Percentiles rank a stretch among this genome's conserved stretches.
These are phyloP conservation scores for Bipolaris bicolor DNA, from an alignment of 2,329 filamentous ascomycete genomes.

Conservation along the genomic window DNA sequence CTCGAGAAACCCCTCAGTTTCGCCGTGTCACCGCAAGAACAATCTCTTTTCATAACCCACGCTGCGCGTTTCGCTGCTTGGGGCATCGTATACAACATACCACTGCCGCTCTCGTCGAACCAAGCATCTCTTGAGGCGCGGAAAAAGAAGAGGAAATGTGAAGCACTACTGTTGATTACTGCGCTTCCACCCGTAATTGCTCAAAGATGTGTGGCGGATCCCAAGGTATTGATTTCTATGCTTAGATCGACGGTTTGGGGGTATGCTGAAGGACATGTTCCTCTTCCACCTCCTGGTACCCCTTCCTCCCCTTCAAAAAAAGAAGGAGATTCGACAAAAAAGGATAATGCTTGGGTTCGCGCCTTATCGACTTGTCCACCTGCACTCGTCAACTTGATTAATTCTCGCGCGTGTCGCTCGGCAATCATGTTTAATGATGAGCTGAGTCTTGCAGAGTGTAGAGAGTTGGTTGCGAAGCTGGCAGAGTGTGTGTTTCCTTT, in stretches of 20 bases:
- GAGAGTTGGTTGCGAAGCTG: conserved; percentile 62
- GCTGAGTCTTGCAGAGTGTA: conserved; percentile 65
- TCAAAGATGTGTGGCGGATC: conserved; percentile 76
- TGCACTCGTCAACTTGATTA: conserved; percentile 76
- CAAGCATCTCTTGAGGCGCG: not conserved
- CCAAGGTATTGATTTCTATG: conserved; percentile 73
- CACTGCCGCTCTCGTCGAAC: conserved; percentile 31
- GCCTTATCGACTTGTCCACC: conserved; percentile 73
- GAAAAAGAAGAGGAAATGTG: conserved; percentile 14
- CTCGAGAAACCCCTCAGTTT: conserved; percentile 66
- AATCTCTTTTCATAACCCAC: conserved; percentile 61
- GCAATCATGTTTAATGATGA: conserved; percentile 87
- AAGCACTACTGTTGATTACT: conserved; percentile 55
- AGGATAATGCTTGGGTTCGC: conserved; percentile 59
- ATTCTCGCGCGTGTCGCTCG: conserved; percentile 77
- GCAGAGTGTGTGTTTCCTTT: conserved; percentile 74
- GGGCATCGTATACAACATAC: conserved; percentile 71
- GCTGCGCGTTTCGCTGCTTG: conserved; percentile 68
- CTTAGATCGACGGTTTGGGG: conserved; percentile 77
- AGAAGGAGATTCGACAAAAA: not conserved
- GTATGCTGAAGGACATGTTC: conserved; percentile 40
- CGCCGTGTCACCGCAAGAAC: conserved; percentile 67
- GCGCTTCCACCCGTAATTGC: conserved; percentile 73
- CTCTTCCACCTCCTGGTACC: not conserved
- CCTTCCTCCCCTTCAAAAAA: not conserved